Conservation (phyloP, 495 filamentous ascomycete species). For the Penicillium coffeae region DNA sequence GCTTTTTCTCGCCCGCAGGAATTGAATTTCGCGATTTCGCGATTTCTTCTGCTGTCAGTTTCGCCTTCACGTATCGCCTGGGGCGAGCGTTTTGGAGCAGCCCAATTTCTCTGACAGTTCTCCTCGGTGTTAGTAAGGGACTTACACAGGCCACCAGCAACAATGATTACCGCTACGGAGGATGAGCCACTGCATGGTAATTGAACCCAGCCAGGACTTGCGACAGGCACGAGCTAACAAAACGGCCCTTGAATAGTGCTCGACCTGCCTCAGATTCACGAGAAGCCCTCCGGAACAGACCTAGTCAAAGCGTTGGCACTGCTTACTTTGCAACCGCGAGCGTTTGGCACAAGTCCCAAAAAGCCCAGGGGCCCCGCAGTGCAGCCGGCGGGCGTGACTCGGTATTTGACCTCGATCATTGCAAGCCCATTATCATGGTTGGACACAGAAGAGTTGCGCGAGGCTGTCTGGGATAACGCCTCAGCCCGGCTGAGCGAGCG, state of each 20-base stretch:
- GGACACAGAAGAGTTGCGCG: constrained; percentile 61
- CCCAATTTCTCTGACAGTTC: background rate
- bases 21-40: background rate
- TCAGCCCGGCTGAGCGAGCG: constrained; percentile 75
- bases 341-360: constrained; percentile 30
- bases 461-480: constrained; percentile 75
- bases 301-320: constrained; percentile 42
- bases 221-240: constrained; percentile 34
- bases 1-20: background rate
- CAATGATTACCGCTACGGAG: constrained; percentile 37
- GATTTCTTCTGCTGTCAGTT: background rate
- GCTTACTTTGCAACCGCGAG: constrained; percentile 40
- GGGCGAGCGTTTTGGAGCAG: background rate
- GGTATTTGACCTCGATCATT: constrained; percentile 75
- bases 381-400: constrained; percentile 39
- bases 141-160: no score
- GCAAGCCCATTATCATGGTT: constrained; percentile 74
- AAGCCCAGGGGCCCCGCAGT: constrained; percentile 30
- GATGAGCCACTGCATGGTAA: constrained; percentile 46
- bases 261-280: constrained; percentile 52
- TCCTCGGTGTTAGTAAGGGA: background rate
- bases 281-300: constrained; percentile 43
- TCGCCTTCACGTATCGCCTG: background rate
- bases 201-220: constrained; percentile 12
- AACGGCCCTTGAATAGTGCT: constrained; percentile 35